These are phyloP conservation scores for Fonsecaea pedrosoi DNA, from an alignment of 2,329 filamentous ascomycete genomes.

Conservation along the genomic window DNA sequence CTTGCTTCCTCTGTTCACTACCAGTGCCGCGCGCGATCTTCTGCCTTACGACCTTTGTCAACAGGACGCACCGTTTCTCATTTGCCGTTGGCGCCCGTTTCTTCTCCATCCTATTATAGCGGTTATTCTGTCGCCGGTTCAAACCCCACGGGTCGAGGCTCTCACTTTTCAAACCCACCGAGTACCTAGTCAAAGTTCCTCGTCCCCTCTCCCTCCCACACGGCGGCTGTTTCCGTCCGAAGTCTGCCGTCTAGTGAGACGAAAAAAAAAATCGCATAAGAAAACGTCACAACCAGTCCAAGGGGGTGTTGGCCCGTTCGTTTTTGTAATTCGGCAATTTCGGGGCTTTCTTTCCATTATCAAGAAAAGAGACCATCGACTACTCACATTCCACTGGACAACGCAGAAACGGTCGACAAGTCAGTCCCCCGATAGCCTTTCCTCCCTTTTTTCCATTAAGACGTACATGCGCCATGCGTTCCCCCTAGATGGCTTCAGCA, in stretches of 20 bases:
- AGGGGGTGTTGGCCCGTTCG: background rate
- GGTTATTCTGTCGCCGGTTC: background rate
- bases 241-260: background rate
- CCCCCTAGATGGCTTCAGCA: conserved; percentile 4
- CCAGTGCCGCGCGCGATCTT: conserved; percentile 1
- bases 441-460: background rate
- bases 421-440: background rate
- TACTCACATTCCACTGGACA: background rate
- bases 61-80: background rate
- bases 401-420: background rate
- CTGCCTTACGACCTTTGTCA: background rate
- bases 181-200: background rate
- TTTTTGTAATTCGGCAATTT: background rate
- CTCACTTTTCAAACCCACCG: background rate
- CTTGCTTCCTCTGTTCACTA: background rate
- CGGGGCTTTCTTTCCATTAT: background rate
- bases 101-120: background rate
- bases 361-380: background rate
- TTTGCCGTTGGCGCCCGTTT: background rate
- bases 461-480: background rate
- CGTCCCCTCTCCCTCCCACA: conserved; percentile 5
- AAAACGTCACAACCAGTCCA: conserved; percentile 13
- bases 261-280: conserved; percentile 15
- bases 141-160: background rate
- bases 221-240: conserved; percentile 14